phyloP scores from a whole-genome alignment of 2,329 filamentous ascomycete species.

The Tolypocladium tropicale region DNA sequence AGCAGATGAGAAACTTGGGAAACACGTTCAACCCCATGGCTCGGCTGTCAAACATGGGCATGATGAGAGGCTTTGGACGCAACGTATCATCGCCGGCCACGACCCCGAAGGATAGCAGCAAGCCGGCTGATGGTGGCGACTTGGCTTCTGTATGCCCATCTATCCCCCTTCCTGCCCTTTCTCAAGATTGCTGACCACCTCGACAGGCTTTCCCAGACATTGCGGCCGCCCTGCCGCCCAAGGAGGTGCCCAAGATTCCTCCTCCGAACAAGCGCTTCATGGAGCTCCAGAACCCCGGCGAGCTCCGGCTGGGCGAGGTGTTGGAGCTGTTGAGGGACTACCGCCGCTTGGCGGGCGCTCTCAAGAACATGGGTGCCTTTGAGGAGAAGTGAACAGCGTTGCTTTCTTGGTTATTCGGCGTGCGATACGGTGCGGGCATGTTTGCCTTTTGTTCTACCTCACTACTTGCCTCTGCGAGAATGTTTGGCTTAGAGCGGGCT shows the following conservation, averaged over 20 bases:
- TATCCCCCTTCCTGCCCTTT: background rate
- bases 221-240: slow-evolving; percentile 42
- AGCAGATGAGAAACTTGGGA: slow-evolving; percentile 72
- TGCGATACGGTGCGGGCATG: background rate
- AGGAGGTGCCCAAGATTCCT: slow-evolving; percentile 43
- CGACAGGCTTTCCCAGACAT: slow-evolving; percentile 51
- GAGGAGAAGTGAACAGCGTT: slow-evolving; percentile 24
- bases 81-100: slow-evolving; percentile 26
- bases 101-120: slow-evolving; percentile 26
- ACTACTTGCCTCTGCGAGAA: background rate
- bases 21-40: slow-evolving; percentile 77
- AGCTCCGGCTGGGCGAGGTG: slow-evolving; percentile 65
- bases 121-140: slow-evolving; percentile 41
- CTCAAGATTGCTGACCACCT: slow-evolving; percentile 1
- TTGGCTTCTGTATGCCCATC: slow-evolving; percentile 40
- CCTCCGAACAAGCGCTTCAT: slow-evolving; percentile 66
- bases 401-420: background rate
- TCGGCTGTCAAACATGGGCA: slow-evolving; percentile 61
- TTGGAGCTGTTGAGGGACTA: slow-evolving; percentile 64
- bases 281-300: slow-evolving; percentile 58
- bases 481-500: background rate
- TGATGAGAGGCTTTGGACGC: slow-evolving; percentile 67
- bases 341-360: slow-evolving; percentile 53
- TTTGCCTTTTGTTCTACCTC: too few relatives aligned
- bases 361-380: slow-evolving; percentile 54